Evolutionary conservation across 2,329 filamentous ascomycete genomes (phyloP), one percentile per base, ranked within the genome.

Genomic region (Colletotrichum lupini): DNA sequence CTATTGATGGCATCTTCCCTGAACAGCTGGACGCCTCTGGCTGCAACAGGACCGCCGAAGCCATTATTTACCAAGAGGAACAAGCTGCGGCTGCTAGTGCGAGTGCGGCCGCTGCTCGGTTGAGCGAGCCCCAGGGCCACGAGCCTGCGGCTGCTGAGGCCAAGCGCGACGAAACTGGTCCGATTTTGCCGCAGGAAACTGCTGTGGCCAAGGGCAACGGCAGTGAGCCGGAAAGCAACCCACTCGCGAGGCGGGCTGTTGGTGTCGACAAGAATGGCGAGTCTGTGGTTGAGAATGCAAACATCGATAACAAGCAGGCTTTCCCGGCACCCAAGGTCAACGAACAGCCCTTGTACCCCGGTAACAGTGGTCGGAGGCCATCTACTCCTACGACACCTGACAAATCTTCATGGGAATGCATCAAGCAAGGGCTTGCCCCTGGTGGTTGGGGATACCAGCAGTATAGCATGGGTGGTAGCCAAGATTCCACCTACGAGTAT

Each of bases 1-100:
- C 87, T 3, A 84, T 98, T 8, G 91, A 93, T 1, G 95, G 95
- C 2, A 89, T 98, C 78, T 98, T 96, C 85, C 95, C 95, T 0
- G 89, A 94, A 75, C 86, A 85, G 52, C 83, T 98, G 14, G 94
- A 98, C 82, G 92, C 93, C 11, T 93, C 92, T 30, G 95, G 95
- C 5, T 97, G 95, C 81, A 92, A 94, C 78, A 86, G 84, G 70
- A 88, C 89, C 1, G 86, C 86, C 0, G 80, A 81, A 12, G 77
- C 77, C 5, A 55, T 78, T 24, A 69, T 76, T 6, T 75, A 79
- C 60, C 75, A 77, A 19, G 79, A 82, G 35, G 83, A 82, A 0
- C 80, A 84, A 77, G 75, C 80, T 5, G 82, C 84, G 26, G 80
- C 80, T 12, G 79, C 79, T 1, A 78, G 78, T 4, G 61, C 74